These are phyloP conservation scores for Ensete ventricosum DNA, from an alignment of 176 grass and related monocot species.

Conservation along the genomic window DNA sequence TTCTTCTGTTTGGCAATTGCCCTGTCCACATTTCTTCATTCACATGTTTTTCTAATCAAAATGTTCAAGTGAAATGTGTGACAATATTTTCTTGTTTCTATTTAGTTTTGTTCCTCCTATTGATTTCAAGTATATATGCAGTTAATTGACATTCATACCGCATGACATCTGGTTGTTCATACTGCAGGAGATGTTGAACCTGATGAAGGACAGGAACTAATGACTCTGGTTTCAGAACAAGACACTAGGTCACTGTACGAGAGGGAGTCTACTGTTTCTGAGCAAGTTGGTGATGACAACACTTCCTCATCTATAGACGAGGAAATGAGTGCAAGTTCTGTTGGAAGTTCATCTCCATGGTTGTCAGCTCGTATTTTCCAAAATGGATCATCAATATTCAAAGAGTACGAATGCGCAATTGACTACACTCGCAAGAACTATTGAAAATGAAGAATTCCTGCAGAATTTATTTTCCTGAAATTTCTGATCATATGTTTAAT, in stretches of 20 bases:
- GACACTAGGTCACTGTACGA: constrained; percentile 2
- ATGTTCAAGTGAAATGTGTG: neutral
- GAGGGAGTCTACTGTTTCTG: constrained; percentile 13
- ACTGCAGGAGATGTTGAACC: constrained; percentile 15
- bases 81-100: neutral
- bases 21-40: neutral
- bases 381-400: constrained; percentile 72
- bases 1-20: neutral
- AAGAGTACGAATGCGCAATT: constrained; percentile 43
- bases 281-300: constrained; percentile 18
- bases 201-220: constrained; percentile 47
- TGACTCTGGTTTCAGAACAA: constrained; percentile 22
- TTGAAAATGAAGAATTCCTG: constrained; percentile 5
- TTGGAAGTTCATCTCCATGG: constrained; percentile 35
- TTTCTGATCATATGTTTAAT: too few species aligned
- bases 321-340: constrained; percentile 22
- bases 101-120: neutral
- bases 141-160: neutral
- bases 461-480: neutral
- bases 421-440: neutral
- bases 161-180: neutral
- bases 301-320: constrained; percentile 11
- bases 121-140: neutral
- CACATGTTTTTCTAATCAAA: neutral
- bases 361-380: constrained; percentile 42